These are phyloP conservation scores for Ophiorrhiza pumila DNA, from an alignment of 257 asterid genomes.

Conservation along the genomic window DNA sequence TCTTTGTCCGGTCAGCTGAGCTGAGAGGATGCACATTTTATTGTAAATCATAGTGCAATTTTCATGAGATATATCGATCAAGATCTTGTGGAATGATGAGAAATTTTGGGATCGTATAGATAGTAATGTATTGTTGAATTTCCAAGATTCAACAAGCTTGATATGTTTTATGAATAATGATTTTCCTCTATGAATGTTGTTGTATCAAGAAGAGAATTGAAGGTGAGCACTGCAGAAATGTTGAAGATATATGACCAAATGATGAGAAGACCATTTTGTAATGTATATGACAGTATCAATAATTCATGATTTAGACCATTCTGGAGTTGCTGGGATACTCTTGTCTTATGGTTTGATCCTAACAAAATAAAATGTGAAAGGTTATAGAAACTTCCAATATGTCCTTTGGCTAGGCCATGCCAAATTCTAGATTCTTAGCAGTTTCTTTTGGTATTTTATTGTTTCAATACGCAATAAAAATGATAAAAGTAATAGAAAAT, in stretches of 20 bases:
- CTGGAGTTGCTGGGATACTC: no score
- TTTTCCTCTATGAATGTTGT: not conserved
- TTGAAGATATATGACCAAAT: not conserved
- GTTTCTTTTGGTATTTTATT: not conserved
- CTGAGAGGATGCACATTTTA: constrained; percentile 23
- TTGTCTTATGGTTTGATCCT: not conserved
- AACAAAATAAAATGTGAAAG: not conserved
- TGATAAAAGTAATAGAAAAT: no score
- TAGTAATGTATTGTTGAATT: not conserved
- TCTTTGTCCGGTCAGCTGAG: constrained; percentile 43
- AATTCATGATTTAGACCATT: constrained; percentile 1
- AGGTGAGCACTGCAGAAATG: not conserved
- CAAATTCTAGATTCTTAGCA: not conserved
- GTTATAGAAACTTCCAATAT: not conserved
- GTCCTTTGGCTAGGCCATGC: no score
- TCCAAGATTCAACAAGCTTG: not conserved
- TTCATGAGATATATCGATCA: not conserved
- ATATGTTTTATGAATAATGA: not conserved
- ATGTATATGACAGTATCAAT: not conserved
- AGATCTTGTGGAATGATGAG: constrained; percentile 11
- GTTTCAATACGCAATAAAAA: no score
- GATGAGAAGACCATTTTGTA: not conserved
- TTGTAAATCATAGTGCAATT: not conserved
- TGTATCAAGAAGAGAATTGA: not conserved
- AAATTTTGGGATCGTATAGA: not conserved